Conservation (phyloP, 768 basidiomycete species). For the Phylloporus sp. region DNA sequence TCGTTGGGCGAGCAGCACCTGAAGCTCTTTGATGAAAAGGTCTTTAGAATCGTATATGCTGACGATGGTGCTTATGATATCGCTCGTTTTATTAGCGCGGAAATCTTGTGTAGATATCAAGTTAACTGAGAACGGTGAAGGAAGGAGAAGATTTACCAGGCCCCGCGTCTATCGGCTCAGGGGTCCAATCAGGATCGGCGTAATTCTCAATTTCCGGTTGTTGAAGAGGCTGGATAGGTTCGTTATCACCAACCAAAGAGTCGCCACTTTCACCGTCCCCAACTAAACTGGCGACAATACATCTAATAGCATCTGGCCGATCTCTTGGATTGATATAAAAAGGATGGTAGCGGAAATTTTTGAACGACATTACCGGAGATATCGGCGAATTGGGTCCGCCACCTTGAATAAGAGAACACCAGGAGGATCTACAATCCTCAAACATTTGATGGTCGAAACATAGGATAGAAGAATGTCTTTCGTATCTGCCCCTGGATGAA, state of each 20-base stretch:
- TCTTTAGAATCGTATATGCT: constrained; percentile 98
- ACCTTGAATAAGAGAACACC: constrained; percentile 93
- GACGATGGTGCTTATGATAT: constrained; percentile 93
- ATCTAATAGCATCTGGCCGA: constrained; percentile 89
- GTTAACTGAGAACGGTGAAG: neutral
- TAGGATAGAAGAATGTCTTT: constrained; percentile 87
- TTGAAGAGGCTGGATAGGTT: constrained; percentile 73
- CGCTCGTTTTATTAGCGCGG: constrained; percentile 84
- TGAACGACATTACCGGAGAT: constrained; percentile 61
- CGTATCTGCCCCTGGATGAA: constrained; percentile 96
- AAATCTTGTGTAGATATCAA: constrained; percentile 57
- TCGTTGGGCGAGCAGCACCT: constrained; percentile 85
- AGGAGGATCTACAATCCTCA: constrained; percentile 87
- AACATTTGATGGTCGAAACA: constrained; percentile 85
- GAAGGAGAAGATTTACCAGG: constrained; percentile 53
- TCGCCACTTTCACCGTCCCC: constrained; percentile 82
- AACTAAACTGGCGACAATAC: constrained; percentile 88
- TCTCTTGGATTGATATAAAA: constrained; percentile 44
- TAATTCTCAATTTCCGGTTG: constrained; percentile 81
- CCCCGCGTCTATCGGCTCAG: constrained; percentile 95
- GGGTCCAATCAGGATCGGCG: constrained; percentile 89
- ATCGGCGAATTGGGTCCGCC: constrained; percentile 86
- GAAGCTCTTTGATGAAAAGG: constrained; percentile 92
- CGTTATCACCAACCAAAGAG: constrained; percentile 79
- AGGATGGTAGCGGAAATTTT: neutral